These are phyloP conservation scores for Durio zibethinus DNA, from an alignment of 345 rosid species.

Conservation along the genomic window DNA sequence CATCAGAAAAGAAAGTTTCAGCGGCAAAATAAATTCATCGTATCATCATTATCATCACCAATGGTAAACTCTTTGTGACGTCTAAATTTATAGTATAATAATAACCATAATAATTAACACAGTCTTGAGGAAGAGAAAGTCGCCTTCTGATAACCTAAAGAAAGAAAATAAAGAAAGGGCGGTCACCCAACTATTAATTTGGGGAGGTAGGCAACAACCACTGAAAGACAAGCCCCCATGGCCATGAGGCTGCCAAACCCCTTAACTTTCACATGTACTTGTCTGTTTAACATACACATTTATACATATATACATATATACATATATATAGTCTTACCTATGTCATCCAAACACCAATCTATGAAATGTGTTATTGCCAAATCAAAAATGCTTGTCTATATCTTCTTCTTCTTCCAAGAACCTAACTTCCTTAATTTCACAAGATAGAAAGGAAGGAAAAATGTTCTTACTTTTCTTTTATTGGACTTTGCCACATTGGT, in stretches of 20 bases:
- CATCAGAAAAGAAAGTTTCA: neutral
- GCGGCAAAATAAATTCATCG: neutral
- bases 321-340: neutral
- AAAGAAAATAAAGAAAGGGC: neutral
- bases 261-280: slow-evolving; percentile 21
- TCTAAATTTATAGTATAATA: neutral
- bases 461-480: neutral
- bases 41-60: neutral
- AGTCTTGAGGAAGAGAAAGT: neutral
- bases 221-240: slow-evolving; percentile 15
- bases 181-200: neutral
- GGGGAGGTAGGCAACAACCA: slow-evolving; percentile 4
- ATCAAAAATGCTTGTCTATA: neutral
- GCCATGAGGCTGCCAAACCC: neutral
- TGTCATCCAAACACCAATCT: neutral
- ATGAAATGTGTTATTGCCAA: neutral
- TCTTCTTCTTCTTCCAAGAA: neutral
- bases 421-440: neutral
- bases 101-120: neutral
- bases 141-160: neutral
- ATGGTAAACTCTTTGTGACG: slow-evolving; percentile 17
- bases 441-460: neutral
- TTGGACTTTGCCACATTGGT: neutral
- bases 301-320: too few species aligned
- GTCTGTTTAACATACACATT: neutral